phyloP scores from a whole-genome alignment of 768 basidiomycete genomes.

The Rhizopogon sp. region DNA sequence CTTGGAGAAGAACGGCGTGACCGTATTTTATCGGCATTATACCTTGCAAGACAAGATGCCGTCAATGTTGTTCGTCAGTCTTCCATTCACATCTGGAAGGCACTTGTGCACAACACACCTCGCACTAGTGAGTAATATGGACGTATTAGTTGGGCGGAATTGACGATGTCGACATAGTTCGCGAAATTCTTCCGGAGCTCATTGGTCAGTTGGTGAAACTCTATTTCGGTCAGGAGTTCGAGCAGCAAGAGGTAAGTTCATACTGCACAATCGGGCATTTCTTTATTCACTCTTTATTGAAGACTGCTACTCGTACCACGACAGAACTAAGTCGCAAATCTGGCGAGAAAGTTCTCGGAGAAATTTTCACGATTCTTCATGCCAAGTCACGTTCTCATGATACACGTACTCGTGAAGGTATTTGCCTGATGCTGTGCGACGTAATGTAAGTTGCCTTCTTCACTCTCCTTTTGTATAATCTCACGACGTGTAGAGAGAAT shows the following conservation, averaged over 20 bases:
- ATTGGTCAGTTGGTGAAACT: constrained; percentile 72
- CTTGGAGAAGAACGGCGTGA: constrained; percentile 87
- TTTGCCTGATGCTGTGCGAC: constrained; percentile 83
- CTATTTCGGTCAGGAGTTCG: constrained; percentile 72
- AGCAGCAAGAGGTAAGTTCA: constrained; percentile 79
- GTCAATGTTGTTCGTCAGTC: constrained; percentile 86
- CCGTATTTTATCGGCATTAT: constrained; percentile 85
- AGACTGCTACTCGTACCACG: constrained; percentile 88
- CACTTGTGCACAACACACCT: constrained; percentile 91
- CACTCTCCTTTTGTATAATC: background rate
- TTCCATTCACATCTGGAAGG: constrained; percentile 97
- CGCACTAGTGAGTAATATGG: constrained; percentile 60
- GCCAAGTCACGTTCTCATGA: constrained; percentile 58
- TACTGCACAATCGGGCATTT: background rate
- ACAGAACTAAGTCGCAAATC: constrained; percentile 92
- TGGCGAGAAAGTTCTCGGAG: constrained; percentile 84
- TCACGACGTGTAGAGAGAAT: constrained; percentile 54
- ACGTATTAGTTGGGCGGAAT: background rate
- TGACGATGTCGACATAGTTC: constrained; percentile 41
- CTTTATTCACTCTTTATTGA: constrained; percentile 4
- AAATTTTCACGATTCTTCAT: constrained; percentile 78
- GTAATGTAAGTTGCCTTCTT: constrained; percentile 58
- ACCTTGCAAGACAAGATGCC: constrained; percentile 90
- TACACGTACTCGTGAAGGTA: constrained; percentile 70
- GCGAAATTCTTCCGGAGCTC: constrained; percentile 87